These are phyloP conservation scores for Lichtheimia corymbifera DNA, from an alignment of 371 early-diverging fungal species.

Conservation along the genomic window DNA sequence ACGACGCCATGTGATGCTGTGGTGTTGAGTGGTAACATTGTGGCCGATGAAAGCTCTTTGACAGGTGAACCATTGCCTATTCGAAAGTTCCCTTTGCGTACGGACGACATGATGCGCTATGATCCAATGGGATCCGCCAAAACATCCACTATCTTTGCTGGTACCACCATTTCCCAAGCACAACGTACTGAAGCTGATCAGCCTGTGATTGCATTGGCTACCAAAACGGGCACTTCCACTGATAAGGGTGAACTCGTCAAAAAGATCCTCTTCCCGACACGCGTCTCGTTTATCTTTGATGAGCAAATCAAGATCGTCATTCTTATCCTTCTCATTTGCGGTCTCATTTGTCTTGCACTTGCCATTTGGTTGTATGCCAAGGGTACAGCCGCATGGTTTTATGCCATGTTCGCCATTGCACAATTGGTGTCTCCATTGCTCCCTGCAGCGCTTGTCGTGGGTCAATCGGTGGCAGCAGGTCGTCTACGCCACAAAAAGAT, in stretches of 20 bases:
- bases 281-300: constrained; percentile 65
- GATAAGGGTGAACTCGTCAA: constrained; percentile 76
- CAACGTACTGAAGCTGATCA: constrained; percentile 29
- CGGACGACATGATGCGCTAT: constrained; percentile 29
- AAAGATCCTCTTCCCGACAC: constrained; percentile 71
- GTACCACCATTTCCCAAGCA: constrained; percentile 52
- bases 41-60: constrained; percentile 73
- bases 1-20: constrained; percentile 71
- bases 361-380: constrained; percentile 54
- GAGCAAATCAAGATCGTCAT: constrained; percentile 72
- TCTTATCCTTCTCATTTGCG: constrained; percentile 59
- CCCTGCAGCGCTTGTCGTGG: constrained; percentile 62
- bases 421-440: constrained; percentile 74
- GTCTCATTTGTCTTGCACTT: constrained; percentile 53
- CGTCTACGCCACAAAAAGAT: constrained; percentile 67
- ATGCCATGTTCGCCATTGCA: constrained; percentile 71
- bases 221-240: constrained; percentile 74
- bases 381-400: constrained; percentile 59
- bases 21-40: constrained; percentile 66
- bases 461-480: constrained; percentile 77
- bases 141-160: constrained; percentile 53
- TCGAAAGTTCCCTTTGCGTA: constrained; percentile 56
- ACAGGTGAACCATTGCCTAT: constrained; percentile 71
- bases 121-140: constrained; percentile 53
- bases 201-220: constrained; percentile 61